Evolutionary conservation across 805 yeast genomes (phyloP).

Genomic region (Tetrapisispora arboricola): DNA sequence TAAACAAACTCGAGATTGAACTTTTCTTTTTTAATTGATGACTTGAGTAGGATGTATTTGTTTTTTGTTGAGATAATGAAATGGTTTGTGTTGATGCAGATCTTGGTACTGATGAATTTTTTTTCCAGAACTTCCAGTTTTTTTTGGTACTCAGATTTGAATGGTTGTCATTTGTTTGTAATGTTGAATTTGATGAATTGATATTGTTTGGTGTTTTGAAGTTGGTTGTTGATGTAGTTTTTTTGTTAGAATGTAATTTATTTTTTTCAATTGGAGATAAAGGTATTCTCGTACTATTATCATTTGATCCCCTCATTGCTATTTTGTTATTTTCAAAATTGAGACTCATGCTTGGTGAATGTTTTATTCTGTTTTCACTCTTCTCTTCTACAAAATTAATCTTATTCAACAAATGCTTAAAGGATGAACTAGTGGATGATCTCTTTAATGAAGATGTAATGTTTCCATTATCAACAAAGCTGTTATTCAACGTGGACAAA

Average conservation of each 20-base stretch:
- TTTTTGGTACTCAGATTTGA: conserved; percentile 9
- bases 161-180: conserved; percentile 4
- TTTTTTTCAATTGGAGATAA: conserved; percentile 9
- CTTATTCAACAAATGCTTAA: conserved; percentile 24
- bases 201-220: not conserved
- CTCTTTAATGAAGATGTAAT: conserved; percentile 11
- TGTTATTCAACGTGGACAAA: conserved; percentile 4
- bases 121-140: conserved; percentile 31
- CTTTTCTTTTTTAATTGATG: not conserved
- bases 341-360: not conserved
- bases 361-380: conserved; percentile 4
- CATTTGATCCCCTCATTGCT: not conserved
- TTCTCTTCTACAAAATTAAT: conserved; percentile 17
- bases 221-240: conserved; percentile 1
- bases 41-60: not conserved
- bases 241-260: conserved; percentile 3
- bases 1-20: not conserved
- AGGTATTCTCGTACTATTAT: conserved; percentile 6
- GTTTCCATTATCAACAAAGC: not conserved
- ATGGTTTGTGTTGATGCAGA: not conserved
- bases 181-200: not conserved
- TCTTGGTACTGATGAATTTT: not conserved
- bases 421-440: conserved; percentile 26
- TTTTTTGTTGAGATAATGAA: not conserved
- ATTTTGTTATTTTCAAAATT: not conserved